Percentiles rank a stretch among this genome's conserved stretches.
Evolutionary conservation across 352 stramenopile genomes (phyloP).

Genomic region (Phytophthora idaei): DNA sequence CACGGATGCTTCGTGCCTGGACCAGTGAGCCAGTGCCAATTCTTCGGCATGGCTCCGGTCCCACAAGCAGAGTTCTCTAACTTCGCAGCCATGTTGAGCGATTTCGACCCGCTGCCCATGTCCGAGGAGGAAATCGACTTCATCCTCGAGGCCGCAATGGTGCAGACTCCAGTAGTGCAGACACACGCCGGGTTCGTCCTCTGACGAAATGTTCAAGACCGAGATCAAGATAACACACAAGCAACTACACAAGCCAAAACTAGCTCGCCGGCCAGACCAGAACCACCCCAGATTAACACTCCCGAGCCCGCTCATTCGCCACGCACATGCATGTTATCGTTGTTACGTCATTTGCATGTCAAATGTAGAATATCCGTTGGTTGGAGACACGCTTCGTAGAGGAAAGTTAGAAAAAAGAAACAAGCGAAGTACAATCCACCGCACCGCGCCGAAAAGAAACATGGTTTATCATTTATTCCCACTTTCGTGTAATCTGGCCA

Average conservation of each 20-base stretch:
- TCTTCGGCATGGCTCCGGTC: conserved; percentile 11
- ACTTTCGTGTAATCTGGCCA: not conserved
- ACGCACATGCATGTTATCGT: conserved; percentile 4
- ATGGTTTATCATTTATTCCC: conserved; percentile 7
- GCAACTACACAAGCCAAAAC: conserved; percentile 3
- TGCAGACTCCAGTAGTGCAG: conserved; percentile 25
- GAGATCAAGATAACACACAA: not conserved
- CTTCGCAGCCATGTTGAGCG: conserved; percentile 31
- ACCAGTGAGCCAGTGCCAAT: conserved; percentile 22
- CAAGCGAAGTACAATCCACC: conserved; percentile 1
- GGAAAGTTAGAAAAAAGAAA: conserved; percentile 6
- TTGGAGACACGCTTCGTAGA: conserved; percentile 16
- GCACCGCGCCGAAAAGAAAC: conserved; percentile 19
- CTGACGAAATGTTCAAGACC: conserved; percentile 10
- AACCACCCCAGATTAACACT: not conserved
- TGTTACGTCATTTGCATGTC: conserved; percentile 12
- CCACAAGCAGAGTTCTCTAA: conserved; percentile 21
- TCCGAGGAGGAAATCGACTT: conserved; percentile 52
- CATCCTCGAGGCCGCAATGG: conserved; percentile 45
- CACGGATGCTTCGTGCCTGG: conserved; percentile 31
- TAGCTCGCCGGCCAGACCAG: conserved; percentile 2
- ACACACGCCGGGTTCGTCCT: conserved; percentile 32
- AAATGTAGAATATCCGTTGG: conserved; percentile 14
- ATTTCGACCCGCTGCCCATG: conserved; percentile 47
- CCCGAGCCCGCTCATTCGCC: not conserved